Evolutionary conservation across 805 yeast genomes (phyloP), one percentile per base, ranked within the genome.

Genomic region (Candida methanosorbosa): DNA sequence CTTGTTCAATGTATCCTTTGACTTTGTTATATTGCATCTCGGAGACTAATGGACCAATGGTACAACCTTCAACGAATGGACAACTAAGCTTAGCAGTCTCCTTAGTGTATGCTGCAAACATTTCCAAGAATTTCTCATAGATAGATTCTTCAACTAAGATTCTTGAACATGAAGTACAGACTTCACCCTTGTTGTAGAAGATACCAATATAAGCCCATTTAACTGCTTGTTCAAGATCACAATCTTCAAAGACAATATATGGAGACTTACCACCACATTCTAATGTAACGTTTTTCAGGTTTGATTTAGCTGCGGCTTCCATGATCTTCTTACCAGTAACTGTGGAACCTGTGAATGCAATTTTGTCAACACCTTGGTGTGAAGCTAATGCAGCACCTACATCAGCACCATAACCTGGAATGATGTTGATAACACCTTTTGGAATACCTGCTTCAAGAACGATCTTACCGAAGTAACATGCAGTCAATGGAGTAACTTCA

Each of bases 321-420:
- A 81, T 80, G 43, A 81, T 77, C 49, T 60, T 63, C 55, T 75
- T 75, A 57, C 92, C 92, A 37, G 81, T 70, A 35, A 71, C 73
- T 27, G 90, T 81, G 19, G 90, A 81, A 47, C 92, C 92, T 33
- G 92, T 81, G 63, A 81, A 81, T 4, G 88, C 85, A 48, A 81
- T 66, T 59, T 81, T 81, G 52, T 75, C 73, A 44, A 81, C 70
- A 44, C 63, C 70, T 41, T 75, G 77, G 57, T 81, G 88, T 39
- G 66, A 62, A 31, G 81, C 66, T 43, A 81, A 69, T 30, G 80
- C 75, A 37, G 71, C 67, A 57, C 92, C 92, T 42, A 80, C 78
- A 45, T 69, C 70, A 44, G 70, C 64, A 51, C 90, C 92, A 37
- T 72, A 72, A 38, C 90, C 90, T 44, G 83, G 74, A 22, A 81